Evolutionary conservation across 495 filamentous ascomycete genomes (phyloP), one percentile per base, ranked within the genome.

Genomic region (Trichoderma erinaceum): DNA sequence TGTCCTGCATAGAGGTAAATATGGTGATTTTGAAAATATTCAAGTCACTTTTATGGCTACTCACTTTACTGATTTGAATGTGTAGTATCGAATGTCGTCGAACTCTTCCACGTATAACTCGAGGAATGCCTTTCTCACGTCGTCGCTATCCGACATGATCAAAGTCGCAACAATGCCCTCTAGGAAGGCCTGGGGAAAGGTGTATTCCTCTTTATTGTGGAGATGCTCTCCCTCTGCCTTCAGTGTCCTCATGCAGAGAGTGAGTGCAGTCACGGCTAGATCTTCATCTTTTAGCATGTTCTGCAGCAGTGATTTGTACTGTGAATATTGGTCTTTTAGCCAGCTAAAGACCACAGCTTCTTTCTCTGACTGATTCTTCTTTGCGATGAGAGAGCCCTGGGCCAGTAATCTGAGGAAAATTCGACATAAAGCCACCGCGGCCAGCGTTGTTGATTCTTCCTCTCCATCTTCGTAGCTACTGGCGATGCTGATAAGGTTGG

Each of bases 361-460:
- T 69, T 90, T 89, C 66, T 93, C 87, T 11, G 87, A 82, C 48
- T 82, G 83, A 25, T 83, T 84, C 68, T 82, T 85, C 66, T 79
- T 83, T 75, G 86, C 88, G 13, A 82, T 81, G 70, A 98, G 72
- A 69, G 81, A 84, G 69, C 93, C 93, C n/a, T 81, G 81, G 12
- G 88, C 89, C 72, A 97, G 86, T 65, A 99, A 83, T 69, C 89
- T 86, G 72, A 89, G 87, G 74, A 99, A 97, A n/a, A 93, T 89
- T 69, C 93, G 87, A 75, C 93, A 98, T 35, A 98, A 81, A 2
- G 92, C 86, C 21, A 96, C 89, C 0, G 89, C 86, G 0, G 92
- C 90, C 25, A 87, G 79, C n/a, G n/a, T n/a, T 12, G 89, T 72
- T 0, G 78, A 75, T 23, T 73, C 68, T 15, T 41, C 38, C 21